These are phyloP conservation scores for Aquilaria sinensis DNA, from an alignment of 345 rosid species.

Conservation along the genomic window DNA sequence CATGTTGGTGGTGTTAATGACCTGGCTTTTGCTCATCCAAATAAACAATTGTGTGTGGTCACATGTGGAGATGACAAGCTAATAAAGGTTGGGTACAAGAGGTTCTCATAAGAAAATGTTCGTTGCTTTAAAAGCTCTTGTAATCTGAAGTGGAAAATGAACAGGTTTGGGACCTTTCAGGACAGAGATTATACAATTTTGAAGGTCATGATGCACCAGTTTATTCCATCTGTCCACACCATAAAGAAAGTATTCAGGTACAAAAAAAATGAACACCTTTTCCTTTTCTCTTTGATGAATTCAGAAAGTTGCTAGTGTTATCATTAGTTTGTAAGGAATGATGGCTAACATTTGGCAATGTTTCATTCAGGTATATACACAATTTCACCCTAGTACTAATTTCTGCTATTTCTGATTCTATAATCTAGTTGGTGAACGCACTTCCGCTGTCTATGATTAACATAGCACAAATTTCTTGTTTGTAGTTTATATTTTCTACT, in stretches of 20 bases:
- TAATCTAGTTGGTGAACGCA: neutral
- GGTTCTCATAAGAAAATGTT: constrained; percentile 3
- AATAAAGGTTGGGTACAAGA: constrained; percentile 52
- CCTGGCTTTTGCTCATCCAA: constrained; percentile 82
- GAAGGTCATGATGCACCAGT: constrained; percentile 90
- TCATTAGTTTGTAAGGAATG: no score
- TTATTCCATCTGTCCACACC: constrained; percentile 86
- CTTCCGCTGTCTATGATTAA: constrained; percentile 3
- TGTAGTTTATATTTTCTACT: constrained; percentile 79
- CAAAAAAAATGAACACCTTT: neutral
- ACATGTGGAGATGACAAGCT: constrained; percentile 92
- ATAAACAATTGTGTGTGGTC: constrained; percentile 68
- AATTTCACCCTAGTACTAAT: no score
- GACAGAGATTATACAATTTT: constrained; percentile 57
- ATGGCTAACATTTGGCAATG: no score
- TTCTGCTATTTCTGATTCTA: no score
- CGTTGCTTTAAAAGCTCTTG: constrained; percentile 4
- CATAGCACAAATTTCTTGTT: constrained; percentile 2
- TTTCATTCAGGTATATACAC: no score
- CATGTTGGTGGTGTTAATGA: constrained; percentile 86
- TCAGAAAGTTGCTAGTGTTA: constrained; percentile 1
- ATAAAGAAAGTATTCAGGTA: constrained; percentile 87
- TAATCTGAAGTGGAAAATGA: constrained; percentile 26
- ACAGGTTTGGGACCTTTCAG: constrained; percentile 82
- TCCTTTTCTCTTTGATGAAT: constrained; percentile 1